A percentile compares a stretch with the other conserved stretches of the same genome.
phyloP scores from a whole-genome alignment of 2,329 filamentous ascomycete species.

The Amylocarpus encephaloides region DNA sequence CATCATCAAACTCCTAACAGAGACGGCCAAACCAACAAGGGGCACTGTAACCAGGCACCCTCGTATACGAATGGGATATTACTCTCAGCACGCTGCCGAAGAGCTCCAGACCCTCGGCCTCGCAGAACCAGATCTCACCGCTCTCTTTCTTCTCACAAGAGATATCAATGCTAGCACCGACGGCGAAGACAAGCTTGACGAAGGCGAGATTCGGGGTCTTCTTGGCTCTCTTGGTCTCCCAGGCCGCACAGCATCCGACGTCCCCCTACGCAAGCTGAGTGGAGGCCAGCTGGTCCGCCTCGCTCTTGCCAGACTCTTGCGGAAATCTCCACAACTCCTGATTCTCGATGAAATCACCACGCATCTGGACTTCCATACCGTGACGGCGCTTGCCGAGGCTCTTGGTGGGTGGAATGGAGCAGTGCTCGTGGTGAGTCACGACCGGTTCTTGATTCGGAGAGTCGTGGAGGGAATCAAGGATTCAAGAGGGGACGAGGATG shows the following conservation, averaged over 20 bases:
- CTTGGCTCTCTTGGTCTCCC: slow-evolving; percentile 64
- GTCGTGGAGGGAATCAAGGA: slow-evolving; percentile 59
- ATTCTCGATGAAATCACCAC: slow-evolving; percentile 97
- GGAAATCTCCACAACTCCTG: slow-evolving; percentile 95
- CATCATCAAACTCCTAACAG: slow-evolving; percentile 64
- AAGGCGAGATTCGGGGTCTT: slow-evolving; percentile 62
- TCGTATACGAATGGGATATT: slow-evolving; percentile 65
- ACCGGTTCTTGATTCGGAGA: slow-evolving; percentile 72
- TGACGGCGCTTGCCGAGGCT: slow-evolving; percentile 62
- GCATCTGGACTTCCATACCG: slow-evolving; percentile 78
- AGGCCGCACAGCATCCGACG: slow-evolving; percentile 64
- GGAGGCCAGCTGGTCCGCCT: slow-evolving; percentile 78
- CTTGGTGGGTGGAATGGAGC: slow-evolving; percentile 66
- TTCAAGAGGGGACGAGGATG: slow-evolving; percentile 35
- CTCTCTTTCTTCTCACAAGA: slow-evolving; percentile 54
- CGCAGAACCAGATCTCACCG: slow-evolving; percentile 48
- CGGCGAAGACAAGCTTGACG: slow-evolving; percentile 38
- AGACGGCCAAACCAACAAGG: slow-evolving; percentile 48
- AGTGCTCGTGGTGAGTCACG: slow-evolving; percentile 72
- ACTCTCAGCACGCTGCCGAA: slow-evolving; percentile 75
- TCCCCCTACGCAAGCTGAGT: slow-evolving; percentile 66
- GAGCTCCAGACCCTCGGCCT: slow-evolving; percentile 51
- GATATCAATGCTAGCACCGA: slow-evolving; percentile 44
- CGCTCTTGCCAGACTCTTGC: slow-evolving; percentile 86
- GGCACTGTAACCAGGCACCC: slow-evolving; percentile 62